Base-by-base conservation (phyloP, 2,329 filamentous ascomycete genomes). In the Sporothrix variecibatus region DNA sequence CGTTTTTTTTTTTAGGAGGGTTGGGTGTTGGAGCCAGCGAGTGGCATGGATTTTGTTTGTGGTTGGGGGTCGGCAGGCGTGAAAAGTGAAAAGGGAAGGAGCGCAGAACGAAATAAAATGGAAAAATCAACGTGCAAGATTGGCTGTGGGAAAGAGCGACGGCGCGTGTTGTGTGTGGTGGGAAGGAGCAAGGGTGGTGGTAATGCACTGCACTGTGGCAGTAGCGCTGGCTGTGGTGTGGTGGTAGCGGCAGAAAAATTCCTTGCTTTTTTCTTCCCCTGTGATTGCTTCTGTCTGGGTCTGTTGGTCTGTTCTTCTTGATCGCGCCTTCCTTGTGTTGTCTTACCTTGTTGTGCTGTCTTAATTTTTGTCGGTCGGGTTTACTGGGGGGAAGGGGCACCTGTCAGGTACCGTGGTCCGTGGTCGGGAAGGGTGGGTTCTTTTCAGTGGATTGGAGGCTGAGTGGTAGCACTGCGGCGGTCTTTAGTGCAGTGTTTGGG, bases 371-470 rank as follows among this genome's bases (percentile, higher is more conserved):
- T 56, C 49, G 56, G n/a, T 56, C 40, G 73, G 20, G 40, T 74
- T 69, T 73, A 31, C 64, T 69, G 67, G 74, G 67, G 74, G 67
- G 65, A 62, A 49, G 74, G 58, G 64, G 46, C 43, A 72, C 40
- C 75, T 76, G 76, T 76, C 76, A 77, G 76, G 76, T 76, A 76
- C 76, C 74, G 74, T 75, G 75, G 75, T 73, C 74, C 65, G 74
- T 75, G 65, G 75, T 60, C 75, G 76, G 76, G 73, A 75, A 75
- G 74, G 69, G 75, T 75, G 76, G 75, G 34, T 76, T 75, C 68
- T 67, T 65, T 71, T 73, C 73, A 74, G 76, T 74, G 75, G 73
- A 15, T 74, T 71, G 60, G 62, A 53, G 68, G 73, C 46, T 40
- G 58, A 40, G 71, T 73, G 74, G 74, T 75, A 75, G 70, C 72